Base-by-base conservation (phyloP, 345 rosid genomes). In the Orychophragmus violaceus region DNA sequence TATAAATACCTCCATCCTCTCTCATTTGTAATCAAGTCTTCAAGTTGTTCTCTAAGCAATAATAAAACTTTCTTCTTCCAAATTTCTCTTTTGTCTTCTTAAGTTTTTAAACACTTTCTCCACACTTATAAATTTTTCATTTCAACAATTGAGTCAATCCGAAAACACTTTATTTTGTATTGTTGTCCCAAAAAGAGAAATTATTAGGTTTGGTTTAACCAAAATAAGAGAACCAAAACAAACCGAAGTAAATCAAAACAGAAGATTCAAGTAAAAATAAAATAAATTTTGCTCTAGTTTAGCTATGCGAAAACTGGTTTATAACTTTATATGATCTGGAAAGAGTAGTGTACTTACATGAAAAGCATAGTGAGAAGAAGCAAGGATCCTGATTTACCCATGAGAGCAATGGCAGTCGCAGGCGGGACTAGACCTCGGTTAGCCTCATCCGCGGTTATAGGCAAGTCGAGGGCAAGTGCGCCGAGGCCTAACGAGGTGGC, bases 401-500 rank as follows among this genome's bases (percentile, higher is more conserved):
- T 87, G 77, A 92, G 81, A 62, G 96, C 98, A 74, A 83, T 84
- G 48, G 95, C 96, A 28, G 98, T 89, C 33, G 98, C 96, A 29
- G 93, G 85, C 36, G 98, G 98, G 66, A 92, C 93, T 7, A 92
- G 82, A 58, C 98, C 98, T 14, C 70, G 89, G 37, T 84, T 65
- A 27, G 98, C 98, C 78, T 92, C 96, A 18, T 70, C 83, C 6
- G 48, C 69, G 3, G 87, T 77, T 56, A 92, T 62, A 8, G 98
- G 98, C 21, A 92, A 79, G 73, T 89, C 98, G 41, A 92, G 98
- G 10, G 93, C 96, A 32, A 92, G 83, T 22, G 98, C 98, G 18
- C 95, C 98, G 6, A 92, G 67, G 37, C 98, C 96, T n/a, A 92
- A 79, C n/a, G 96, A 83, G 7, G 96, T 92, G 30, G 96, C 98